These are phyloP conservation scores for Fraxinus pennsylvanica DNA, from an alignment of 257 asterid genomes.

Conservation along the genomic window DNA sequence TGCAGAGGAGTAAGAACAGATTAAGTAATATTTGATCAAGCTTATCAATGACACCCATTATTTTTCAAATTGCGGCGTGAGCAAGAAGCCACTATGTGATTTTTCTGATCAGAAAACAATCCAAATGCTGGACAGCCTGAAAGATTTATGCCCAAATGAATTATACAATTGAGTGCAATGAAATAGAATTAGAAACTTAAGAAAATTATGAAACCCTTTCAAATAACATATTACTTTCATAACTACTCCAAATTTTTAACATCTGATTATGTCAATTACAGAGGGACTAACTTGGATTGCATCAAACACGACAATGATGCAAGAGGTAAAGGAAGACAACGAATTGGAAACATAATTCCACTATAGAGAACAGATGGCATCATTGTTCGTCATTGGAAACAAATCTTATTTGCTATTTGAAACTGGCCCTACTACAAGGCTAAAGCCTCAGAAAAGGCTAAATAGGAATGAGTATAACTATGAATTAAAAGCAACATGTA, in stretches of 20 bases:
- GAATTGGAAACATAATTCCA: background rate
- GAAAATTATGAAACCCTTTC: background rate
- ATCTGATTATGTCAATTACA: background rate
- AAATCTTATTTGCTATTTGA: background rate
- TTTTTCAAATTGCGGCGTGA: constrained; percentile 27
- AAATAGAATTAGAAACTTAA: constrained; percentile 9
- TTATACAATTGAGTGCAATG: constrained; percentile 8
- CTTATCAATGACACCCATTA: constrained; percentile 44
- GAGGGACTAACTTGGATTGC: background rate
- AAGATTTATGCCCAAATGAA: constrained; percentile 40
- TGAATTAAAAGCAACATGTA: too few relatives aligned
- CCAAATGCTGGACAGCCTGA: constrained; percentile 29
- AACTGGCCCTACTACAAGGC: background rate
- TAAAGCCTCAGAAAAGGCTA: too few relatives aligned
- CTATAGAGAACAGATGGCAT: background rate
- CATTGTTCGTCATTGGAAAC: background rate
- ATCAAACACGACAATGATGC: background rate
- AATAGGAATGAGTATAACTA: too few relatives aligned
- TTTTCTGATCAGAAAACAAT: constrained; percentile 33
- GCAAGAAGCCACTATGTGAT: constrained; percentile 33
- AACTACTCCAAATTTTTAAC: too few relatives aligned
- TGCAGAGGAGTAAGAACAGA: background rate
- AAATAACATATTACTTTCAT: background rate
- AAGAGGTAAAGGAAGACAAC: background rate
- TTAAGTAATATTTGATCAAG: constrained; percentile 10